Conservation (phyloP, 2,329 filamentous ascomycete species). For the Aspergillus sp. region DNA sequence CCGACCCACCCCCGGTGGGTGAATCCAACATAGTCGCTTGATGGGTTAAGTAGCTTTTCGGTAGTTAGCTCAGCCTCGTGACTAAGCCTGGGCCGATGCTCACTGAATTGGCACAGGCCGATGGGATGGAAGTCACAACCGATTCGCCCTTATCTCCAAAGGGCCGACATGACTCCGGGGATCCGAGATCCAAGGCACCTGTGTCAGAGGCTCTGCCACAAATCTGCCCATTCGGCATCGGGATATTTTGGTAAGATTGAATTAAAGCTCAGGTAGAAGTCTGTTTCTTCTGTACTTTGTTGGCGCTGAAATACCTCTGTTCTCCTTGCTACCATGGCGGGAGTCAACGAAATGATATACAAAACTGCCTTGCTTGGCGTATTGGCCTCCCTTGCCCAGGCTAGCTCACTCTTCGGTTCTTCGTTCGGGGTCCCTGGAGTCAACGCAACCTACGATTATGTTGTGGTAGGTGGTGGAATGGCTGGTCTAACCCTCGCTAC, state of each 20-base stretch:
- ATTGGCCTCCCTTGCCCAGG: not conserved
- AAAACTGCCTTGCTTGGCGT: not conserved
- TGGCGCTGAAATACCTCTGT: no score
- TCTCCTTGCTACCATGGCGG: not conserved
- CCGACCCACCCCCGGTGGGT: not conserved
- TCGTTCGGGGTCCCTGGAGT: conserved; percentile 1
- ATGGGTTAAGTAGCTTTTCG: no score
- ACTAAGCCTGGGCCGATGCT: not conserved
- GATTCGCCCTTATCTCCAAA: not conserved
- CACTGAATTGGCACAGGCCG: not conserved
- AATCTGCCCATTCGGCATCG: no score
- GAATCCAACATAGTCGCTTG: no score
- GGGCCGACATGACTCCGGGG: not conserved
- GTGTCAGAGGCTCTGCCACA: not conserved
- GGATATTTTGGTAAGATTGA: no score
- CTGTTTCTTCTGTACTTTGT: not conserved
- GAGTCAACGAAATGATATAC: not conserved
- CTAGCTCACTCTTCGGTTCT: not conserved
- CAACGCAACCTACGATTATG: conserved; percentile 2
- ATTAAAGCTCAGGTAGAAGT: not conserved
- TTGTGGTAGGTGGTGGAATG: conserved; percentile 7
- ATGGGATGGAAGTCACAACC: not conserved
- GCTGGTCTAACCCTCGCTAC: conserved; percentile 25
- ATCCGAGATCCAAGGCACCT: not conserved
- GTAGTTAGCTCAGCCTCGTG: not conserved